Evolutionary conservation across 78 protist species (phyloP).

Genomic region (Speleostelium caveatum): DNA sequence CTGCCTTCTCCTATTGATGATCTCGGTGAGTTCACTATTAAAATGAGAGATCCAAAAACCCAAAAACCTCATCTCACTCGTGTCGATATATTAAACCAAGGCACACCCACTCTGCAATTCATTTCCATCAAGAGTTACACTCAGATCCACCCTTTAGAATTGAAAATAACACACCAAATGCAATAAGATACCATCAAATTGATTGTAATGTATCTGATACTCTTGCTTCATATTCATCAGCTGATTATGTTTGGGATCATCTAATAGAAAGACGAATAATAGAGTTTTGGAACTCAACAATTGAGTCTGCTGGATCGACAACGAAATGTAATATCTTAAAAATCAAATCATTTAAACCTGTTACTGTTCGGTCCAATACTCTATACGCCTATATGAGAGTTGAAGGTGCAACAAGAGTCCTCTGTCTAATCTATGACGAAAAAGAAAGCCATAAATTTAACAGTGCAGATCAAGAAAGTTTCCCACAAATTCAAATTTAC

Average conservation of each 20-base stretch:
- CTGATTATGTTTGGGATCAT: conserved; percentile 68
- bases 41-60: conserved; percentile 3
- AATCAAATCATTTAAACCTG: too few species aligned
- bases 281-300: conserved; percentile 3
- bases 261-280: conserved; percentile 4
- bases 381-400: too few species aligned
- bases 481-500: too few species aligned
- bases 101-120: background rate
- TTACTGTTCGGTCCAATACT: too few species aligned
- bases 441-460: too few species aligned
- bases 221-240: conserved; percentile 8
- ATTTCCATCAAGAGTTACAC: conserved; percentile 11
- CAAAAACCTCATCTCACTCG: conserved; percentile 31
- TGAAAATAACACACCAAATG: conserved; percentile 66
- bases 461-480: too few species aligned
- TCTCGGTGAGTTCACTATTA: conserved; percentile 17
- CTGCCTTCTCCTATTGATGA: conserved; percentile 54
- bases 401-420: too few species aligned
- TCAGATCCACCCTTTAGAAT: conserved; percentile 66
- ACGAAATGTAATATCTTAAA: conserved; percentile 52
- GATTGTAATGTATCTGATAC: conserved; percentile 23
- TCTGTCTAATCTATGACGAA: too few species aligned
- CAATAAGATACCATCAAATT: conserved; percentile 28
- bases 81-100: conserved; percentile 39
- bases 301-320: background rate